Evolutionary conservation across 2,329 filamentous ascomycete species (phyloP).

Genomic region (Penicillium expansum): DNA sequence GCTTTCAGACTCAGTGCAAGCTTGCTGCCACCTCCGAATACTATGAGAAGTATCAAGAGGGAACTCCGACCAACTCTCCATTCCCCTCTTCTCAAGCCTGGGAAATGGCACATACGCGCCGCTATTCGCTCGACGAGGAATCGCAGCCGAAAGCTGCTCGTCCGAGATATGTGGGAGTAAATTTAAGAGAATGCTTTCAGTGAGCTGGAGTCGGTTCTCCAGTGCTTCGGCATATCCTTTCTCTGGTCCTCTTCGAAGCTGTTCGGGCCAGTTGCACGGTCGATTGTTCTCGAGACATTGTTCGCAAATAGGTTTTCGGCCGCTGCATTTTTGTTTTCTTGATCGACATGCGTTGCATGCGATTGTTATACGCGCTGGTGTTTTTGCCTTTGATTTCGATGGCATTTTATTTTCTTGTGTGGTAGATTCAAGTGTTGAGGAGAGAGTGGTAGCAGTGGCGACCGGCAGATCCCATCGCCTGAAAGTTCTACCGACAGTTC

Average conservation of each 20-base stretch:
- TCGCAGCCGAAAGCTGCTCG: conserved; percentile 28
- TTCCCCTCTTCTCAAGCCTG: conserved; percentile 32
- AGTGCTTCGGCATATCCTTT: conserved; percentile 49
- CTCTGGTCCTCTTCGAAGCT: conserved; percentile 45
- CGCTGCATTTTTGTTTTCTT: conserved; percentile 44
- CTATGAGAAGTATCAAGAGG: conserved; percentile 35
- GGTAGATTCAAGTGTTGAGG: too few species aligned
- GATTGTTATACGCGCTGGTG: conserved; percentile 38
- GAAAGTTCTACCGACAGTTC: too few species aligned
- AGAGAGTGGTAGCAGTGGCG: too few species aligned
- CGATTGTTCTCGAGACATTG: conserved; percentile 37
- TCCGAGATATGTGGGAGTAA: conserved; percentile 37
- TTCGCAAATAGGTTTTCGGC: conserved; percentile 34
- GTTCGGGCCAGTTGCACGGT: conserved; percentile 39
- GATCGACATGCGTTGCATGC: conserved; percentile 44
- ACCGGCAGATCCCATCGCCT: too few species aligned
- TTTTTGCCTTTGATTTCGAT: conserved; percentile 21
- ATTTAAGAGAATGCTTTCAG: conserved; percentile 41
- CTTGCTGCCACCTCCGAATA: conserved; percentile 38
- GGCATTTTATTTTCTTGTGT: conserved; percentile 6
- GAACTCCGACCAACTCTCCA: conserved; percentile 40
- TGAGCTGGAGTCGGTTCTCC: conserved; percentile 44
- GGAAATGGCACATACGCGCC: conserved; percentile 20
- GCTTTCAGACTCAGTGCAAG: conserved; percentile 17
- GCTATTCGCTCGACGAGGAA: conserved; percentile 16